These are phyloP conservation scores for Perkinsus olseni DNA, from an alignment of 169 alveolate genomes.

Conservation along the genomic window DNA sequence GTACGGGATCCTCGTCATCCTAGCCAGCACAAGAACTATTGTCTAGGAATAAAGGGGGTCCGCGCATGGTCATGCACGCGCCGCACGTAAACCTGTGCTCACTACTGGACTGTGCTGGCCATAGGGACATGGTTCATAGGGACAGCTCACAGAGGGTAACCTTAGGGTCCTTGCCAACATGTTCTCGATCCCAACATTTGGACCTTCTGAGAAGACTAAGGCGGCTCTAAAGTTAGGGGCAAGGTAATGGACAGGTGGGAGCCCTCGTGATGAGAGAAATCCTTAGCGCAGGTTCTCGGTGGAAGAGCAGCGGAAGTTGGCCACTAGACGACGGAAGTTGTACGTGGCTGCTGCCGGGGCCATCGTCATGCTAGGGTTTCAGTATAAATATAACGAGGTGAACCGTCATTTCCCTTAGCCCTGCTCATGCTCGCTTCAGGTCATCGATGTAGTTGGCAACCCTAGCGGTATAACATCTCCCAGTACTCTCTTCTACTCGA, in stretches of 20 bases:
- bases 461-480: neutral
- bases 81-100: too few relatives aligned
- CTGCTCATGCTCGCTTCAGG: neutral
- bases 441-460: neutral
- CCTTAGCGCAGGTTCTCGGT: neutral
- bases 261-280: neutral
- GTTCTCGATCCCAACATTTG: neutral
- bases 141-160: too few relatives aligned
- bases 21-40: too few relatives aligned
- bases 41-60: too few relatives aligned
- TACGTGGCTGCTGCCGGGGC: neutral
- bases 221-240: neutral
- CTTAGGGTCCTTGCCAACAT: too few relatives aligned
- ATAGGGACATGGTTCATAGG: too few relatives aligned
- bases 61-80: too few relatives aligned
- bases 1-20: too few relatives aligned
- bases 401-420: neutral
- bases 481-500: neutral
- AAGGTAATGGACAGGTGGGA: neutral
- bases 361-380: neutral
- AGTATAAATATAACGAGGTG: neutral
- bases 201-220: neutral
- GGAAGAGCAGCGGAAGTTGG: neutral
- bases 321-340: neutral
- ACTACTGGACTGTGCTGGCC: too few relatives aligned